Evolutionary conservation across 345 rosid genomes (phyloP).

Genomic region (Hibiscus syriacus): DNA sequence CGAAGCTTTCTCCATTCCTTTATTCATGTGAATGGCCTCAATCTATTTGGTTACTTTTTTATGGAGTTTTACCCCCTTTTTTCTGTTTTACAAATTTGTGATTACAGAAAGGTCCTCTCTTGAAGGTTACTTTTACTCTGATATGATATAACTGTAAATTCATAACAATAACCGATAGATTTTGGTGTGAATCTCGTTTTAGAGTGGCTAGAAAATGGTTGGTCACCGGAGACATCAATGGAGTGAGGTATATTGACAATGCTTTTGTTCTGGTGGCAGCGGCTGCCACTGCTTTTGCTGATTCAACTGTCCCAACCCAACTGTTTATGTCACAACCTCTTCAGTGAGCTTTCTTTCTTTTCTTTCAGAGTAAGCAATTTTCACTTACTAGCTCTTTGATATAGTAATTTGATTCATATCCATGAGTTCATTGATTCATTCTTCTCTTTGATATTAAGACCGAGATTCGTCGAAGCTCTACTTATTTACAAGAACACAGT

Average conservation of each 20-base stretch:
- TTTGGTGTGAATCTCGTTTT: not conserved
- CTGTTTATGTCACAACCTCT: conserved; percentile 9
- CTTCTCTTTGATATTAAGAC: not conserved
- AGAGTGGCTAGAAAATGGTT: not conserved
- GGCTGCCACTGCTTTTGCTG: conserved; percentile 29
- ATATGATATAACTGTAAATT: not conserved
- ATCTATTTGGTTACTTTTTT: not conserved
- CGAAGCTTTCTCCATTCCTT: not conserved
- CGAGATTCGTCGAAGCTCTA: conserved; percentile 12
- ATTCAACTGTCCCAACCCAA: conserved; percentile 27
- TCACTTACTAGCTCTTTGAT: not conserved
- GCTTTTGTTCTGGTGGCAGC: conserved; percentile 9
- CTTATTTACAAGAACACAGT: conserved; percentile 22
- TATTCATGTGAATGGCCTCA: conserved; percentile 2
- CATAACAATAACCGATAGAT: not conserved
- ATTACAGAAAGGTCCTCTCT: not conserved
- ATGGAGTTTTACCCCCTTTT: not conserved
- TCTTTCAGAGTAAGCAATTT: not conserved
- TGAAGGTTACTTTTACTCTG: not conserved
- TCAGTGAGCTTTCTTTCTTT: conserved; percentile 18
- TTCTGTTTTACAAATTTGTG: not conserved
- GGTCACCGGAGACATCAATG: conserved; percentile 10
- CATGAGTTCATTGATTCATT: not conserved
- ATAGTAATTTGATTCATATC: not conserved
- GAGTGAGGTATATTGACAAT: conserved; percentile 17